These are phyloP conservation scores for Chrysanthemum seticuspe DNA, from an alignment of 129 eudicot species.

Conservation along the genomic window DNA sequence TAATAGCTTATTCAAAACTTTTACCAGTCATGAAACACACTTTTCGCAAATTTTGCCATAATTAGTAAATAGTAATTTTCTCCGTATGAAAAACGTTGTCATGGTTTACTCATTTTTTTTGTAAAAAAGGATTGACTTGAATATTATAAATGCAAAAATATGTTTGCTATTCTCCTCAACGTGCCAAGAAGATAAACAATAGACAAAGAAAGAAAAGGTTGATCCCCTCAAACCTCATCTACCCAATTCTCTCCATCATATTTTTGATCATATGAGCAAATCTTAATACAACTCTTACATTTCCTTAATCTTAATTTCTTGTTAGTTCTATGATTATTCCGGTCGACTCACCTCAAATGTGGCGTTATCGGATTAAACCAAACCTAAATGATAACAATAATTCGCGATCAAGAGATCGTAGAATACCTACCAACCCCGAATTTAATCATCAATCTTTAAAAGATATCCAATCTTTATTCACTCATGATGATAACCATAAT, in stretches of 20 bases:
- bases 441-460: constrained; percentile 53
- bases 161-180: no score
- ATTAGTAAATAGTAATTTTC: no score
- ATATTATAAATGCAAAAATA: no score
- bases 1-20: no score
- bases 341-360: constrained; percentile 45
- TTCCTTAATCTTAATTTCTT: neutral
- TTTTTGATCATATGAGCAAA: neutral
- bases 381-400: neutral
- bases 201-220: constrained; percentile 21
- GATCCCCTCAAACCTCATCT: constrained; percentile 18
- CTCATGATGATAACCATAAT: constrained; percentile 12
- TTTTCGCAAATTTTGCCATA: no score
- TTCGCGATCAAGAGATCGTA: constrained; percentile 26
- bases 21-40: no score
- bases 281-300: neutral
- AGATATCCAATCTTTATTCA: constrained; percentile 53
- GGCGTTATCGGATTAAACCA: constrained; percentile 53
- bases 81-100: no score
- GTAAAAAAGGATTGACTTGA: no score
- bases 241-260: constrained; percentile 27
- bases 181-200: neutral
- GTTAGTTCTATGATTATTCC: neutral
- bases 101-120: no score
- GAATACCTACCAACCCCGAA: constrained; percentile 35